Evolutionary conservation across 176 grass and related monocot genomes (phyloP).

Genomic region (Dendrocalamus sinicus): DNA sequence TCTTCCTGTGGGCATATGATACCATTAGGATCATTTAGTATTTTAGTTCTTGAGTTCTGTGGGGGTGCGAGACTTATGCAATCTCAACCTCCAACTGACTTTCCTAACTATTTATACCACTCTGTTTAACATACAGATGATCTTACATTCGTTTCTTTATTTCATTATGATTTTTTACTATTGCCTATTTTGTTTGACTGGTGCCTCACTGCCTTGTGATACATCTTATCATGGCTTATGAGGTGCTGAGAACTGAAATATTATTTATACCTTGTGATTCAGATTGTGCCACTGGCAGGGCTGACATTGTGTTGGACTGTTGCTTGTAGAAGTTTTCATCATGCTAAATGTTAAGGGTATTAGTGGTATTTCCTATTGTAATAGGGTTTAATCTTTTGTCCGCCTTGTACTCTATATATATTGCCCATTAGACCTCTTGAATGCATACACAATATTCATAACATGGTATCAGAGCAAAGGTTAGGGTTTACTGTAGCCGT

Average conservation of each 20-base stretch:
- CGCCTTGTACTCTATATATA: too few relatives aligned
- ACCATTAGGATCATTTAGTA: background rate
- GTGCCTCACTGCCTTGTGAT: conserved; percentile 1
- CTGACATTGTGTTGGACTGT: conserved; percentile 21
- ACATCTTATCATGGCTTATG: background rate
- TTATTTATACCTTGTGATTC: background rate
- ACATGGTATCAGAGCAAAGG: too few relatives aligned
- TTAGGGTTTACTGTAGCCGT: too few relatives aligned
- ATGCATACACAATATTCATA: too few relatives aligned
- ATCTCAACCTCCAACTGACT: background rate
- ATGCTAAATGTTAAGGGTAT: background rate
- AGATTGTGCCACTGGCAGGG: too few relatives aligned
- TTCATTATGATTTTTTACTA: background rate
- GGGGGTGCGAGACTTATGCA: background rate
- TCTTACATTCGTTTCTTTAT: background rate
- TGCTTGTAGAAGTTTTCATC: background rate
- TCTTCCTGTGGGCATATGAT: background rate
- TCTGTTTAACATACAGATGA: background rate
- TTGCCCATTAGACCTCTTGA: too few relatives aligned
- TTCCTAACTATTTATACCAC: background rate
- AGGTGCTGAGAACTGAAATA: background rate
- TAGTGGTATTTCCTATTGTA: too few relatives aligned
- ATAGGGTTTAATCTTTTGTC: too few relatives aligned
- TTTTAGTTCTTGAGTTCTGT: background rate
- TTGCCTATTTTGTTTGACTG: background rate